Evolutionary conservation across 202 grass and related monocot species (phyloP), one percentile per base, ranked within the genome.

Genomic region (Setaria viridis): DNA sequence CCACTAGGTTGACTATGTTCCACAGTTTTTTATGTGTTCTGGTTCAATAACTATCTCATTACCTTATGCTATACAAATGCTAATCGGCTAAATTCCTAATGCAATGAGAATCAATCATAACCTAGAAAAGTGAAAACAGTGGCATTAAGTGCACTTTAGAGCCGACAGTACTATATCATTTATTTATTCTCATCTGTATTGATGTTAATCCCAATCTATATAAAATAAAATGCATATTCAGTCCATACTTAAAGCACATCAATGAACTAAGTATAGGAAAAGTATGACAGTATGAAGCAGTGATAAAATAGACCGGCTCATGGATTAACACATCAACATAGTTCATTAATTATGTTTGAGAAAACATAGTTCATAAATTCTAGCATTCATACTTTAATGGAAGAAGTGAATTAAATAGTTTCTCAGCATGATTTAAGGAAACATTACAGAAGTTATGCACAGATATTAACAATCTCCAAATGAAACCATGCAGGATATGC

Each of bases 381-480:
- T 49, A 67, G 20, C 50, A 69, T 30, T 59, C n/a, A 29, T 11
- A 25, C 21, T 76, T 15, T 67, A 77, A 43, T 32, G 14, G 47
- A 82, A 37, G 16, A 65, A 9, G 25, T 12, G 25, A 81, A 67
- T 47, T 60, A 39, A 73, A 59, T 76, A 76, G 43, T 45, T 67
- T 68, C 5, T 4, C 19, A 16, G 13, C 13, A 34, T 30, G 5
- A 81, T 37, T 53, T 32, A 74, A 62, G 58, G 50, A 85, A 80
- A 80, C 58, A 76, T 64, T 68, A 76, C 56, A 59, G 71, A 35
- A 70, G n/a, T 59, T 32, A 85, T 51, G 62, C 32, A 33, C 47
- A 81, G 13, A 41, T 16, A 56, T 77, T 59, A 72, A 79, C 29
- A 90, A 80, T 75, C 25, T 6, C 80, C 76, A 76, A 76, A 80